Evolutionary conservation across 169 alveolate species (phyloP).

Genomic region (Sarcocystis neurona): DNA sequence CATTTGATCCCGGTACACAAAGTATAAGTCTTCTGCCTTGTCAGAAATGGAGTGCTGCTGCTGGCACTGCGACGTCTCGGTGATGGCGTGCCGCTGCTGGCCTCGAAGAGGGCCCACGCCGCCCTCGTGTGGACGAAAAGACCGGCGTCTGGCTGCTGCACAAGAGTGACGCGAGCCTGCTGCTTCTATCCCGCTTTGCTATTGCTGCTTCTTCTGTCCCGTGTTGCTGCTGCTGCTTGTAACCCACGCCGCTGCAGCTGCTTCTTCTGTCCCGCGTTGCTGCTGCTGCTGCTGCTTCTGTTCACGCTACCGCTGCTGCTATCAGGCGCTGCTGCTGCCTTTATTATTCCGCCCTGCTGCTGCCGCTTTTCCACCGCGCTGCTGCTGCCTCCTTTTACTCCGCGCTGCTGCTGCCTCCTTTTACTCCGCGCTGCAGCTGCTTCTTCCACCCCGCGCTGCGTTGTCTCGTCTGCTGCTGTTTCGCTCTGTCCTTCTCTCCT

Average conservation of each 20-base stretch:
- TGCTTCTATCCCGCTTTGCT: not conserved
- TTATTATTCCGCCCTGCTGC: not conserved
- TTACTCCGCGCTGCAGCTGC: not conserved
- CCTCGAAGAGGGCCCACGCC: too few species aligned
- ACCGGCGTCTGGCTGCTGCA: too few species aligned
- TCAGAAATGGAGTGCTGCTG: too few species aligned
- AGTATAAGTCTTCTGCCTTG: too few species aligned
- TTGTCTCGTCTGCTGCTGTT: too few species aligned
- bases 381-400: not conserved
- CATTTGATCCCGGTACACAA: too few species aligned
- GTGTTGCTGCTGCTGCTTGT: not conserved
- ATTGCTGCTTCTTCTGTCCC: conserved; percentile 14
- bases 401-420: not conserved
- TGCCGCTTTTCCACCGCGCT: not conserved
- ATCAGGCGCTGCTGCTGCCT: not conserved
- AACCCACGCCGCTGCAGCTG: not conserved
- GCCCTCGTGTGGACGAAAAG: too few species aligned
- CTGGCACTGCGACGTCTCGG: too few species aligned
- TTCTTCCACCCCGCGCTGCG: not conserved
- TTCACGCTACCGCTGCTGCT: not conserved
- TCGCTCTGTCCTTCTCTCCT: not conserved
- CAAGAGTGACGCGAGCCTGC: too few species aligned
- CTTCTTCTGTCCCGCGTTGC: not conserved
- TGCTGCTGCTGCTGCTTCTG: not conserved
- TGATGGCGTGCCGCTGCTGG: too few species aligned